Percentiles rank a stretch among this genome's conserved stretches.
phyloP scores from a whole-genome alignment of 345 rosid genomes.

The Citrus reticulata region DNA sequence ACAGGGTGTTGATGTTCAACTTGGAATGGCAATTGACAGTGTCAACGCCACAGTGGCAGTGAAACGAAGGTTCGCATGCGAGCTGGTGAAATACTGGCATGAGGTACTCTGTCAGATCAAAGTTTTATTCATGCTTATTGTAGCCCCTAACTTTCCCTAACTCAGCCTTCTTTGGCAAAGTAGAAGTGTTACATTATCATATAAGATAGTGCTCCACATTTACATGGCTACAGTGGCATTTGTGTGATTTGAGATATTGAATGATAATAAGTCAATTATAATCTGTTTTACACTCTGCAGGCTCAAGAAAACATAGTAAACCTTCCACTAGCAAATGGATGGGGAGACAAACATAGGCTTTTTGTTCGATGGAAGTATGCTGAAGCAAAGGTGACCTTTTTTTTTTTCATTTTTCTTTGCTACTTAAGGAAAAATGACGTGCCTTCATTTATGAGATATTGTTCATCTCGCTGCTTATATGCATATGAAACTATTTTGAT shows the following conservation, averaged over 20 bases:
- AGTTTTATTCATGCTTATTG: background rate
- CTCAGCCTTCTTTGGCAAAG: background rate
- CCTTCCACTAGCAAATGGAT: conserved; percentile 54
- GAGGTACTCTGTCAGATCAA: conserved; percentile 45
- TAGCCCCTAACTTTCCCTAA: background rate
- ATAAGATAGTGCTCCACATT: background rate
- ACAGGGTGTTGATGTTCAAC: conserved; percentile 93
- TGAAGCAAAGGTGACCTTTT: conserved; percentile 51
- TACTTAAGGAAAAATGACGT: background rate
- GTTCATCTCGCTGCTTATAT: background rate
- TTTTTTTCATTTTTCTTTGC: background rate
- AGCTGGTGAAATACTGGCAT: conserved; percentile 97
- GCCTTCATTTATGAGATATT: background rate
- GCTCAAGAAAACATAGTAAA: conserved; percentile 53
- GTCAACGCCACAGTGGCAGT: conserved; percentile 97
- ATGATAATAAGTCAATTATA: background rate
- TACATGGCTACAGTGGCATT: background rate
- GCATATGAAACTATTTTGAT: background rate
- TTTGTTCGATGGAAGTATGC: conserved; percentile 55
- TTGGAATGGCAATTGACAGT: conserved; percentile 97
- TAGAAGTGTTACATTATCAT: background rate
- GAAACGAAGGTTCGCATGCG: conserved; percentile 96
- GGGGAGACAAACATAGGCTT: conserved; percentile 66
- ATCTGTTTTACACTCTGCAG: conserved; percentile 23
- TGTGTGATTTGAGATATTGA: background rate